Evolutionary conservation across 106 monocot genomes (phyloP).

Genomic region (Triglochin maritima): DNA sequence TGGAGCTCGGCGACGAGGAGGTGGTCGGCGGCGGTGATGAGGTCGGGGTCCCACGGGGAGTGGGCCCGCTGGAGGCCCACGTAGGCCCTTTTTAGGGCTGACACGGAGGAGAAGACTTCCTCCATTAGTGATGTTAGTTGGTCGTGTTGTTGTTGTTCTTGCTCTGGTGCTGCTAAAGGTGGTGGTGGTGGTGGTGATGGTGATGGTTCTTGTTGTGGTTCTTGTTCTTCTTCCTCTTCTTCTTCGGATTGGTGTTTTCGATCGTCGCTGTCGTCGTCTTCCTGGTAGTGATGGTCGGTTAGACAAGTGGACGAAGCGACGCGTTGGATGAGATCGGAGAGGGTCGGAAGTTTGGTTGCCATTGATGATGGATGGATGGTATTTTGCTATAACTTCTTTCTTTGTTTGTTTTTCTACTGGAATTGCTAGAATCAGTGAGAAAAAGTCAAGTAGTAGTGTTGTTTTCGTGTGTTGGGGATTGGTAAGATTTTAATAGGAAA

Average conservation of each 20-base stretch:
- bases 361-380: constrained; percentile 3
- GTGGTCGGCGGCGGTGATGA: constrained; percentile 59
- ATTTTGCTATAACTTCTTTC: background rate
- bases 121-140: constrained; percentile 19
- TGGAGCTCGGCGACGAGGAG: constrained; percentile 65
- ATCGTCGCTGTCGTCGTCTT: constrained; percentile 6
- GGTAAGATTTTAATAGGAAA: no score
- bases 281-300: constrained; percentile 18
- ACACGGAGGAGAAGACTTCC: constrained; percentile 68
- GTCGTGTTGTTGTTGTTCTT: constrained; percentile 4
- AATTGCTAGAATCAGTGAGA: no score
- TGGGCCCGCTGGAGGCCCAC: constrained; percentile 64
- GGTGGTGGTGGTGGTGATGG: no score
- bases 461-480: no score
- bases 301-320: constrained; percentile 63
- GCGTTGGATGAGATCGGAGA: constrained; percentile 72
- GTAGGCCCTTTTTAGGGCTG: constrained; percentile 63
- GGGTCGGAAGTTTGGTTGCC: constrained; percentile 29
- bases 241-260: background rate
- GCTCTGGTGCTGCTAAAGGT: no score
- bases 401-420: background rate
- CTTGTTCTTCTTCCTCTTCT: background rate
- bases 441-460: no score
- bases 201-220: constrained; percentile 7
- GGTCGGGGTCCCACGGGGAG: constrained; percentile 82